Evolutionary conservation across 2,329 filamentous ascomycete genomes (phyloP), one percentile per base, ranked within the genome.

Genomic region (Leptodontidium sp.): DNA sequence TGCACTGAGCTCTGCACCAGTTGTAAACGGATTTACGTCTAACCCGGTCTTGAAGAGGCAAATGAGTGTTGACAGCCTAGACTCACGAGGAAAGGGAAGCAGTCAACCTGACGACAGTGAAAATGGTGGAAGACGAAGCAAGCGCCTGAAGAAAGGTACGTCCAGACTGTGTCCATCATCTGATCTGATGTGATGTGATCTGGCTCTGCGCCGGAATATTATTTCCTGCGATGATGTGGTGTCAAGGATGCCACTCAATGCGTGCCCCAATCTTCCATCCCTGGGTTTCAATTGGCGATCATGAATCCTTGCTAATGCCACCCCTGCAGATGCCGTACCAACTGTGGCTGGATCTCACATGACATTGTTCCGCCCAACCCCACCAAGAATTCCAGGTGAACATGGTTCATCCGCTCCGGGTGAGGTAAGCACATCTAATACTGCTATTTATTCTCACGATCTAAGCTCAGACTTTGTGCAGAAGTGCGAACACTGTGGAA

Each of bases 261-360:
- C 71, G 64, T 64, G 59, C 63, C 62, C 38, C 59, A 67, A 55
- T 66, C 64, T 66, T 65, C 64, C 38, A 26, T 53, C 63, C 35
- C 43, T 52, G 52, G 61, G 29, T 71, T 61, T 62, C 67, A 66
- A 77, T 76, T 74, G 74, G 75, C 65, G 70, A 70, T 64, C 57
- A 24, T 53, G 63, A 14, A 65, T 62, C 71, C 67, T 67, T 67
- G 78, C 82, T 83, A 81, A 82, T 78, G 70, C 72, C 71, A 76
- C 72, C 75, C 75, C 70, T 80, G 73, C 78, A 85, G 87, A 89
- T 80, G 83, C 85, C 53, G 87, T 90, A 45, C 93, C 95, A 53
- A 97, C 93, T 43, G 93, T 99, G 74, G 94, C 94, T 72, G 96
- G 96, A 65, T 98, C 95, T 64, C 94, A 98, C 81, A 98, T 98